These are phyloP conservation scores for Pichia sp. DNA, from an alignment of 1,139 yeast species.

Conservation along the genomic window DNA sequence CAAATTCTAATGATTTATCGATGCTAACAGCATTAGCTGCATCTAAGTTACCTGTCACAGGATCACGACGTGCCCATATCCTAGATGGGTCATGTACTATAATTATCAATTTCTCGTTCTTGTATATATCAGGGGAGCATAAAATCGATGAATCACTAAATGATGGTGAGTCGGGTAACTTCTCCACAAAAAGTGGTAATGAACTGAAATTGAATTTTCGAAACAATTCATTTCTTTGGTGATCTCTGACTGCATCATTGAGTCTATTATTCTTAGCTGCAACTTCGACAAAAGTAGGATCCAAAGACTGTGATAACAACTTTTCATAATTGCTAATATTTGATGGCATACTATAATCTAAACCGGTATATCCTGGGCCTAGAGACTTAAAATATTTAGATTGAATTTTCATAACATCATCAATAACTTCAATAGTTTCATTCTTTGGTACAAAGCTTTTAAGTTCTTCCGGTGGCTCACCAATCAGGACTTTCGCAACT, in stretches of 20 bases:
- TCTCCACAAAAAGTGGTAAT: constrained; percentile 56
- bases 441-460: constrained; percentile 55
- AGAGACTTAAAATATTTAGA: constrained; percentile 85
- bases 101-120: constrained; percentile 55
- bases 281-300: constrained; percentile 32
- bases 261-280: constrained; percentile 37
- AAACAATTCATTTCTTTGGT: constrained; percentile 56
- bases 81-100: constrained; percentile 90
- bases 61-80: constrained; percentile 82
- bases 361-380: constrained; percentile 52
- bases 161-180: constrained; percentile 38
- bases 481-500: constrained; percentile 84
- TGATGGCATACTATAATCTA: constrained; percentile 27
- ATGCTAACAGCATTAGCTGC: constrained; percentile 63
- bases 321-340: constrained; percentile 25
- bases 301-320: constrained; percentile 15
- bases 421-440: constrained; percentile 80
- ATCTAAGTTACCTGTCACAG: constrained; percentile 70
- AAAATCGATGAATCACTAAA: constrained; percentile 59
- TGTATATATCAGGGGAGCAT: constrained; percentile 68
- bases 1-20: constrained; percentile 48
- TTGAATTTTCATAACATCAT: constrained; percentile 73
- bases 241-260: constrained; percentile 65
- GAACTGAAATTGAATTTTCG: constrained; percentile 52
- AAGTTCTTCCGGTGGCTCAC: constrained; percentile 88